Conservation (phyloP, 176 grass and related monocot genomes). For the Oryza rufipogon region DNA sequence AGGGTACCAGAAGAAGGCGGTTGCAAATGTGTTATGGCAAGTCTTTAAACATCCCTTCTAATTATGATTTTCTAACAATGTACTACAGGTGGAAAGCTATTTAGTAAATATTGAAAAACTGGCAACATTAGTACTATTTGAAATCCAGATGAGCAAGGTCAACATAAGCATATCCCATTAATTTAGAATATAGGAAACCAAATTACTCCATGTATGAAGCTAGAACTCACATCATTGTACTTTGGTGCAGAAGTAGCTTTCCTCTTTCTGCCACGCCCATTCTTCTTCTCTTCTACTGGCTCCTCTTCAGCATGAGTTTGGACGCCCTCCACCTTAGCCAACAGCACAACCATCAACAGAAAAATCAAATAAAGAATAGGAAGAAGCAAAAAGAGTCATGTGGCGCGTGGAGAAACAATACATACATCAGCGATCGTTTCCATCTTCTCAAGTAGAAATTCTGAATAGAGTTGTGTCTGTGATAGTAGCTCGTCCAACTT, state of each 20-base stretch:
- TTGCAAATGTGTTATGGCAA: background rate
- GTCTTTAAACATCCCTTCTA: background rate
- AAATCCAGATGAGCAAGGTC: conserved; percentile 2
- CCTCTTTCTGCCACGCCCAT: conserved; percentile 65
- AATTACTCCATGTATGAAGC: conserved; percentile 11
- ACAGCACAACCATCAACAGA: conserved; percentile 16
- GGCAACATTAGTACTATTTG: background rate
- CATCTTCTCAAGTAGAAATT: conserved; percentile 98
- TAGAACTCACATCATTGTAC: conserved; percentile 80
- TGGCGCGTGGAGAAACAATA: background rate
- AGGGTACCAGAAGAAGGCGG: background rate
- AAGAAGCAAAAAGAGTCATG: background rate
- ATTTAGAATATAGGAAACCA: conserved; percentile 2
- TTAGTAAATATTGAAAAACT: background rate
- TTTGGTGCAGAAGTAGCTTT: conserved; percentile 50
- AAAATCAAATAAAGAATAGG: background rate
- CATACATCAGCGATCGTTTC: conserved; percentile 75
- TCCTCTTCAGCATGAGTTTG: conserved; percentile 57
- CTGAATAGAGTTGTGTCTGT: conserved; percentile 82
- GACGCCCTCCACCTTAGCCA: conserved; percentile 45
- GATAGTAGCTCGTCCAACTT: conserved; percentile 90
- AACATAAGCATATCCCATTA: conserved; percentile 11
- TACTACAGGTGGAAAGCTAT: background rate
- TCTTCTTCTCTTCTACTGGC: conserved; percentile 53
- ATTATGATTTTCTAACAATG: conserved; percentile 4